Base-by-base conservation (phyloP, 805 yeast species). In the Candida schatavii region DNA sequence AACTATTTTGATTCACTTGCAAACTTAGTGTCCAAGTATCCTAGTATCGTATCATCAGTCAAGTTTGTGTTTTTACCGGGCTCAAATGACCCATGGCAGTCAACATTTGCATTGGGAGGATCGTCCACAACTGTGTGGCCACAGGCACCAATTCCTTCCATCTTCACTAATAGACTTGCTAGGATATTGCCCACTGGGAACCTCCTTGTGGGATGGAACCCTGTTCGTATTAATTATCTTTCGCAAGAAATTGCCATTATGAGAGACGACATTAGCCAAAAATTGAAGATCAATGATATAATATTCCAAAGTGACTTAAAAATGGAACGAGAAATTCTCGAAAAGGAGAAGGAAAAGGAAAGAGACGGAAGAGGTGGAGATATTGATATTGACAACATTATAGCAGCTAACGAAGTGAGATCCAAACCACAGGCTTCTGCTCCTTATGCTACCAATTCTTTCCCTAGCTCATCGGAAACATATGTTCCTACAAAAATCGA, bases 81-180 rank as follows among this genome's bases (percentile, higher is more conserved):
- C 1, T 78, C 80, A 32, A 85, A 88, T 50, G 99, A 93, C 62
- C 97, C 97, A 0, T 93, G 98, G 97, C 81, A 82, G 27, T 78
- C 93, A 1, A 70, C 82, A 41, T 76, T 75, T 37, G 74, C 85
- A 1, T 70, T 83, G 38, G 89, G 91, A 3, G 52, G 68, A 6
- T 58, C 70, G 0, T 58, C 61, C 39, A 41, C 66, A 28, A 59
- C 62, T 35, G 45, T 56, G 30, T 54, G 64, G 22, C 99, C 99
- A 0, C 85, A 83, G 53, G 66, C 70, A 15, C 72, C 80, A 0
- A 74, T 93, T 2, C 96, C 98, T 0, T 66, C 70, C 20, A 64
- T 84, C 2, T 90, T 91, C 56, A 80, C 86, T 3, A 79, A 74
- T 43, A 71, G 93, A 45, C 62, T 91, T 28, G 77, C 75, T 26